Conservation (phyloP, 2,329 filamentous ascomycete genomes). For the Coniella lustricola region DNA sequence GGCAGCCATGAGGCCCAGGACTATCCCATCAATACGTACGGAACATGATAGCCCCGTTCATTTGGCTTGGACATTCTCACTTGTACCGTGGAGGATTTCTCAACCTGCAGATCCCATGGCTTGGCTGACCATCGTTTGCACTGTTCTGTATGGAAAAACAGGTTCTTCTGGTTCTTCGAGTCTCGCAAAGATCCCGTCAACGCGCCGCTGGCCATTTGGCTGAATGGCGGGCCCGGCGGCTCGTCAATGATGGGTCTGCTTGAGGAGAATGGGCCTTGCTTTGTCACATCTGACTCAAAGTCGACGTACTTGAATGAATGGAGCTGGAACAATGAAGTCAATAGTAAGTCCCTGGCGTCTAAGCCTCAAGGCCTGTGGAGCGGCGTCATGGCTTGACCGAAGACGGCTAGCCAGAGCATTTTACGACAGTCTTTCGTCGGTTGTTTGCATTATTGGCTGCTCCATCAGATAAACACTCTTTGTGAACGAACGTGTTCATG, state of each 20-base stretch:
- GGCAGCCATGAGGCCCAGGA: conserved; percentile 3
- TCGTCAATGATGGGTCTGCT: conserved; percentile 47
- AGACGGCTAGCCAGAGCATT: no score
- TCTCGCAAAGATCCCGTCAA: conserved; percentile 8
- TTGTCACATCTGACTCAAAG: conserved; percentile 43
- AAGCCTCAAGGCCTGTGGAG: no score
- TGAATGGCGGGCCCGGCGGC: conserved; percentile 53
- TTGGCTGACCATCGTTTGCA: no score
- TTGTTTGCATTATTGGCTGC: no score
- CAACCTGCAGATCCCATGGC: no score
- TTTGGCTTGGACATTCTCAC: neutral
- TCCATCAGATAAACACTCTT: no score
- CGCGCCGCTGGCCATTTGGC: conserved; percentile 44
- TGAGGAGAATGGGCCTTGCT: conserved; percentile 46
- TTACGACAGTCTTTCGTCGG: neutral
- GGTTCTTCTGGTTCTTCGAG: conserved; percentile 14
- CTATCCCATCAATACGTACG: conserved; percentile 15
- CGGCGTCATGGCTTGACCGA: no score
- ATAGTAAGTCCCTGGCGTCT: neutral
- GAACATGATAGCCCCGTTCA: neutral
- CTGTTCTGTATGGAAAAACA: neutral
- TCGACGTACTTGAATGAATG: conserved; percentile 45
- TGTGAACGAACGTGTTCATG: no score
- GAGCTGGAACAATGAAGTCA: conserved; percentile 51
- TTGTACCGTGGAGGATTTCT: no score